These are phyloP conservation scores for Grigorovia jiainica DNA, from an alignment of 805 yeast genomes.

Conservation along the genomic window DNA sequence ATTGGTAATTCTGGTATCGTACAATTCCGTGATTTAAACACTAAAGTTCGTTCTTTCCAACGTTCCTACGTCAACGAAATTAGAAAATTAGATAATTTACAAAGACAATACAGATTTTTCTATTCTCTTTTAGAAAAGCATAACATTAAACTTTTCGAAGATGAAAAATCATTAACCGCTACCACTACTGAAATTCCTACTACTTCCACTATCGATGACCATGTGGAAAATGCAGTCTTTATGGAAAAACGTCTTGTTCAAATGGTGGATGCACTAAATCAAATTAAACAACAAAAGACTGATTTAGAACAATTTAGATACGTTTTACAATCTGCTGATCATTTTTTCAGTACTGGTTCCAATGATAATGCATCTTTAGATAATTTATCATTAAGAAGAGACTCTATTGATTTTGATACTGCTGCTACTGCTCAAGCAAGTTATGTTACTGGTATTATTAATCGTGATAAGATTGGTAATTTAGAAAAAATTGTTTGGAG, in stretches of 20 bases:
- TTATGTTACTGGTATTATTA: conserved; percentile 58
- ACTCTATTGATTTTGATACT: conserved; percentile 13
- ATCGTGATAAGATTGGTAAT: conserved; percentile 48
- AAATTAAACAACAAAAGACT: conserved; percentile 44
- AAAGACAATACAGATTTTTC: conserved; percentile 65
- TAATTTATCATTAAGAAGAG: conserved; percentile 8
- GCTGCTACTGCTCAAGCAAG: conserved; percentile 29
- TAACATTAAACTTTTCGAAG: conserved; percentile 30
- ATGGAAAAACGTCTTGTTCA: conserved; percentile 69
- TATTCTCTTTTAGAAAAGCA: conserved; percentile 42
- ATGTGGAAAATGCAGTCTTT: conserved; percentile 49
- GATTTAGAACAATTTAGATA: conserved; percentile 55
- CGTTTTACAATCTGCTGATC: conserved; percentile 41
- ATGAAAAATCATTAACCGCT: conserved; percentile 26
- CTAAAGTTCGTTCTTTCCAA: conserved; percentile 74
- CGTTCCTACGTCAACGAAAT: conserved; percentile 84
- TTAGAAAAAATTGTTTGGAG: conserved; percentile 68
- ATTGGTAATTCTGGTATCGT: conserved; percentile 80
- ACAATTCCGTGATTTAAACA: conserved; percentile 84
- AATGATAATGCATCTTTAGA: conserved; percentile 5
- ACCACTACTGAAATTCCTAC: conserved; percentile 27
- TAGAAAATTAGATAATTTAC: conserved; percentile 73
- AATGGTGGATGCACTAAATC: conserved; percentile 59
- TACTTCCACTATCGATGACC: conserved; percentile 63
- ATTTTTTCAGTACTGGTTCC: conserved; percentile 31